Evolutionary conservation across 192 early-diverging fungal species (phyloP).

Genomic region (Coemansia sp.): DNA sequence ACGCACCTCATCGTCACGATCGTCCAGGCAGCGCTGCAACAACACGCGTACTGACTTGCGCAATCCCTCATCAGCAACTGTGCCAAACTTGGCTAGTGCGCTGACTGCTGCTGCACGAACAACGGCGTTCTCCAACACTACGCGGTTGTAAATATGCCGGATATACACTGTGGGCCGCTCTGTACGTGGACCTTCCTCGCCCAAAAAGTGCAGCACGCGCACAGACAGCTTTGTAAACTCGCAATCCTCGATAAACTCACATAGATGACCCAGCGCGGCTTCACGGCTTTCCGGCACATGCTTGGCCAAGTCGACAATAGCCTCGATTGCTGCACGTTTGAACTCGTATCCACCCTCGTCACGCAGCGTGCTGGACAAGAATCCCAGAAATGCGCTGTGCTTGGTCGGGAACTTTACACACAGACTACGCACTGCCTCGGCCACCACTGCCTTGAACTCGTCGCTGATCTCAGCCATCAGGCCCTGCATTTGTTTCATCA

Average conservation of each 20-base stretch:
- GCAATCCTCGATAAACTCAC: constrained; percentile 99
- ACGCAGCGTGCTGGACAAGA: constrained; percentile 86
- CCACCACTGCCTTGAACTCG: constrained; percentile 99
- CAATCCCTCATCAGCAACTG: constrained; percentile 67
- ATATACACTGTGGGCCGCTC: constrained; percentile 93
- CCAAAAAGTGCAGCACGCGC: constrained; percentile 91
- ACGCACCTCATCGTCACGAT: constrained; percentile 97
- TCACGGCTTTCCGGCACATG: constrained; percentile 94
- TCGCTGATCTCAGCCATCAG: constrained; percentile 99
- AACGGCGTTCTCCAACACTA: constrained; percentile 95
- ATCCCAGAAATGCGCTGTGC: constrained; percentile 88
- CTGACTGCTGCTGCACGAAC: constrained; percentile 96
- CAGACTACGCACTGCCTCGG: constrained; percentile 95
- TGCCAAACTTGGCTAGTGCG: constrained; percentile 85
- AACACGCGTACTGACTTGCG: constrained; percentile 79
- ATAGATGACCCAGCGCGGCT: constrained; percentile 88
- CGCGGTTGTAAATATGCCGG: constrained; percentile 99
- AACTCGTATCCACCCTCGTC: constrained; percentile 98
- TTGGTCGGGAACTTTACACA: constrained; percentile 97
- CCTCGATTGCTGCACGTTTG: constrained; percentile 95
- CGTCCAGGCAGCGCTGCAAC: constrained; percentile 91
- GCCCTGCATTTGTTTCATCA: constrained; percentile 98
- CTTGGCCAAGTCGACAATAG: constrained; percentile 93
- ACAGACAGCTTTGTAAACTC: constrained; percentile 99
- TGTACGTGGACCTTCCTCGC: constrained; percentile 90